These are phyloP conservation scores for Nakaseomyces bracarensis DNA, from an alignment of 1,139 yeast species.

Conservation along the genomic window DNA sequence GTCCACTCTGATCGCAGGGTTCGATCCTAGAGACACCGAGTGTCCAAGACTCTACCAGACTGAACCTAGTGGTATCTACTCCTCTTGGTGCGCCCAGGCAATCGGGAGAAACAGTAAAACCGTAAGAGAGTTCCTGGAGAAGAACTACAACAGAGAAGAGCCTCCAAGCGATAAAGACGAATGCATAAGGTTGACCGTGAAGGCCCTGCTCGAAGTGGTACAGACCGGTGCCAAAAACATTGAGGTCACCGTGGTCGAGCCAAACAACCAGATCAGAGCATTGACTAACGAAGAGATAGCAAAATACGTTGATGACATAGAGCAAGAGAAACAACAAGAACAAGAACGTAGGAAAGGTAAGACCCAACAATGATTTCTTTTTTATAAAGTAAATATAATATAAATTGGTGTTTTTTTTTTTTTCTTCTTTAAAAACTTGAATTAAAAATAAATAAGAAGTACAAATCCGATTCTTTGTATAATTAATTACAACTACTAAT, in stretches of 20 bases:
- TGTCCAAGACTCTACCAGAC: slow-evolving; percentile 81
- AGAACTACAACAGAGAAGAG: slow-evolving; percentile 50
- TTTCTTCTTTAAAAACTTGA: too few relatives aligned
- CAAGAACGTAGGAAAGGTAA: slow-evolving; percentile 44
- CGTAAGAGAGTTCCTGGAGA: slow-evolving; percentile 90
- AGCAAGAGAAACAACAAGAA: slow-evolving; percentile 65
- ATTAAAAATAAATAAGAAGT: background rate
- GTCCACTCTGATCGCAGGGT: slow-evolving; percentile 91
- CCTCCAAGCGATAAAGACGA: slow-evolving; percentile 65
- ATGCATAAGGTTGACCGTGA: slow-evolving; percentile 73
- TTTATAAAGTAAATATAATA: slow-evolving; percentile 1
- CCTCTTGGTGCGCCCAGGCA: slow-evolving; percentile 99
- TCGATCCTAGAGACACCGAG: slow-evolving; percentile 71
- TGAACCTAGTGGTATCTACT: slow-evolving; percentile 95
- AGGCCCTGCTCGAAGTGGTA: slow-evolving; percentile 86
- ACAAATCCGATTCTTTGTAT: too few relatives aligned
- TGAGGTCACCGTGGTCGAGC: slow-evolving; percentile 81
- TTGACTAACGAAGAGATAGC: slow-evolving; percentile 69
- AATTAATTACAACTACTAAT: too few relatives aligned
- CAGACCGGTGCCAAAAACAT: slow-evolving; percentile 97
- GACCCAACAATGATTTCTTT: background rate
- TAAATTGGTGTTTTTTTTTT: too few relatives aligned
- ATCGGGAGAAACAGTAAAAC: slow-evolving; percentile 95
- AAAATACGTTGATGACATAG: slow-evolving; percentile 71
- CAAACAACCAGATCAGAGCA: slow-evolving; percentile 46